These are phyloP conservation scores for Scheffersomyces cryptocercus DNA, from an alignment of 1,139 yeast species.

Conservation along the genomic window DNA sequence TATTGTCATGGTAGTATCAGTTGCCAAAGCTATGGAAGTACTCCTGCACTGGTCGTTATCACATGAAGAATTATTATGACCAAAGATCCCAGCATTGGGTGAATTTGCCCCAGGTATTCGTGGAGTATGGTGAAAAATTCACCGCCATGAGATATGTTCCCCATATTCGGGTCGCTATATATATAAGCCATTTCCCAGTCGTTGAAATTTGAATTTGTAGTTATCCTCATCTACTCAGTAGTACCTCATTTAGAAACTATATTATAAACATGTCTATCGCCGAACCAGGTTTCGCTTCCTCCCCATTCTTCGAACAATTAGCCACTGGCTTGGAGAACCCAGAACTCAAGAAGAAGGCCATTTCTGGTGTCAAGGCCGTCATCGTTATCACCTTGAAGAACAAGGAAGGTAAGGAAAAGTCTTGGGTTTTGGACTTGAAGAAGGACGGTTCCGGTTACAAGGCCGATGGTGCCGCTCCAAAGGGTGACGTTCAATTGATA, in stretches of 20 bases:
- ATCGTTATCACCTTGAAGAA: slow-evolving; percentile 71
- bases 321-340: slow-evolving; percentile 43
- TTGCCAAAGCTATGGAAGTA: too few relatives aligned
- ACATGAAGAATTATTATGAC: too few relatives aligned
- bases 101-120: too few relatives aligned
- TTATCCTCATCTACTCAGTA: neutral
- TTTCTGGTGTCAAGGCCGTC: slow-evolving; percentile 57
- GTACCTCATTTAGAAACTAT: neutral
- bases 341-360: slow-evolving; percentile 41
- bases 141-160: neutral
- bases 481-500: slow-evolving; percentile 66
- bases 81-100: too few relatives aligned
- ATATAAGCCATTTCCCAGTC: neutral
- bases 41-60: too few relatives aligned
- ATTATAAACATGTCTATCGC: slow-evolving; percentile 33
- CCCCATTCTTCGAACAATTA: slow-evolving; percentile 45
- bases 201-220: neutral
- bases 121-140: too few relatives aligned
- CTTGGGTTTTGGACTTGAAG: slow-evolving; percentile 76
- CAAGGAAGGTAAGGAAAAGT: slow-evolving; percentile 62
- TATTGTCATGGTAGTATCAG: too few relatives aligned
- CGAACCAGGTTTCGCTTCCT: slow-evolving; percentile 52
- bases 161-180: neutral
- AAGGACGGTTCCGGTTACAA: slow-evolving; percentile 56
- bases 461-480: slow-evolving; percentile 47